These are phyloP conservation scores for Beauveria scarabaeidicola DNA, from an alignment of 2,329 filamentous ascomycete genomes.

Conservation along the genomic window DNA sequence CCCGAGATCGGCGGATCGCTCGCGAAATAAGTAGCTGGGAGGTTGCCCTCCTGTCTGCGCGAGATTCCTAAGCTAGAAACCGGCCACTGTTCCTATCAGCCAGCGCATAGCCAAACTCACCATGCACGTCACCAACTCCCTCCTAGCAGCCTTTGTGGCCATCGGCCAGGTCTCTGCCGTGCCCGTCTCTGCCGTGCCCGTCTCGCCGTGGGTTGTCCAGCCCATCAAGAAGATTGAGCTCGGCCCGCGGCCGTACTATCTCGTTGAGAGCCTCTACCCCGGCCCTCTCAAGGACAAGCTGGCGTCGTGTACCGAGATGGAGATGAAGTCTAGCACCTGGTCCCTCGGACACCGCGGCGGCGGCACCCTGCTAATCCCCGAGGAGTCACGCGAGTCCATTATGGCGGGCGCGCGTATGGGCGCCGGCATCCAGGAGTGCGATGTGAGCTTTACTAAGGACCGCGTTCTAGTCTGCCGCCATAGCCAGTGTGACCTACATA, in stretches of 20 bases:
- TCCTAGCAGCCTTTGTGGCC: conserved; percentile 23
- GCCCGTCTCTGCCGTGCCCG: conserved; percentile 14
- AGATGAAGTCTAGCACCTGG: conserved; percentile 43
- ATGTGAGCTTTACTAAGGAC: conserved; percentile 59
- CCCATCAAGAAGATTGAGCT: conserved; percentile 45
- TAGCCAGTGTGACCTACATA: conserved; percentile 59
- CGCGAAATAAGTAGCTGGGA: neutral
- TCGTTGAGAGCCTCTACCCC: conserved; percentile 54
- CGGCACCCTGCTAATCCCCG: conserved; percentile 54
- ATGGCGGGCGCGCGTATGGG: conserved; percentile 59
- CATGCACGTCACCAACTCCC: conserved; percentile 25
- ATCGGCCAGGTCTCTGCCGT: conserved; percentile 19
- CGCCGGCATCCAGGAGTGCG: conserved; percentile 58
- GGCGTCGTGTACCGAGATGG: conserved; percentile 46
- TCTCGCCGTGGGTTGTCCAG: conserved; percentile 16
- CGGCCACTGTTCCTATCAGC: neutral
- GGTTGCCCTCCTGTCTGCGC: neutral
- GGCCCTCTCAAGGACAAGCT: conserved; percentile 52
- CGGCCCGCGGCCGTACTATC: conserved; percentile 55
- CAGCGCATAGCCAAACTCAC: neutral
- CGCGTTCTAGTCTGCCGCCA: conserved; percentile 60
- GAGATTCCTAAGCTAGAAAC: neutral
- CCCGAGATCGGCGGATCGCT: neutral
- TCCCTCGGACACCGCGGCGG: conserved; percentile 56
- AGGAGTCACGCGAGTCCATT: conserved; percentile 52